Evolutionary conservation across 495 filamentous ascomycete species (phyloP).

Genomic region (Penicillium coffeae): DNA sequence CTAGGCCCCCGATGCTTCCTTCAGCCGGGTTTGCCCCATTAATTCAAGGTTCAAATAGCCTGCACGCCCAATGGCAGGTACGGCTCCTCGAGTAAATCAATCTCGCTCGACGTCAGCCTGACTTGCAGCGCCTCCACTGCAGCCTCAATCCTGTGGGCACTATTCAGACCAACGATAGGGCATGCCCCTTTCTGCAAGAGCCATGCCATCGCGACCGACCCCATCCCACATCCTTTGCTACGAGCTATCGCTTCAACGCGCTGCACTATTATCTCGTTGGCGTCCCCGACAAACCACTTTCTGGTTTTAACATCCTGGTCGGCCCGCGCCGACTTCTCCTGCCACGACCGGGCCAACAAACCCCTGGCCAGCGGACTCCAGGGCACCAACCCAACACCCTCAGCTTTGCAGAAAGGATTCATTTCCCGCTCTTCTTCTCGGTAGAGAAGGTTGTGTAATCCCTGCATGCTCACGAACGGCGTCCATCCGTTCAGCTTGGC

Average conservation of each 20-base stretch:
- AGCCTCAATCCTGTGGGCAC: slow-evolving; percentile 52
- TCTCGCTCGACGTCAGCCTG: slow-evolving; percentile 51
- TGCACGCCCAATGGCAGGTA: slow-evolving; percentile 41
- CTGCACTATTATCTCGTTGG: slow-evolving; percentile 45
- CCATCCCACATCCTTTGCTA: slow-evolving; percentile 53
- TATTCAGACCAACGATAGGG: slow-evolving; percentile 61
- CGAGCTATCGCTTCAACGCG: slow-evolving; percentile 57
- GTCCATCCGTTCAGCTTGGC: slow-evolving; percentile 60
- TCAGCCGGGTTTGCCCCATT: not conserved
- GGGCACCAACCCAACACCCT: slow-evolving; percentile 64
- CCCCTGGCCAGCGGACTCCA: slow-evolving; percentile 57
- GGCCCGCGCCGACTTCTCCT: slow-evolving; percentile 14
- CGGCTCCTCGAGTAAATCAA: slow-evolving; percentile 55
- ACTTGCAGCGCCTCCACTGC: slow-evolving; percentile 45
- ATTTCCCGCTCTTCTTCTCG: slow-evolving; percentile 73
- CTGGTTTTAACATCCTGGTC: slow-evolving; percentile 18
- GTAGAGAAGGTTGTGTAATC: slow-evolving; percentile 64
- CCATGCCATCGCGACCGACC: slow-evolving; percentile 61
- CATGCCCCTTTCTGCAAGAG: slow-evolving; percentile 40
- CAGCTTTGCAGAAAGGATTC: slow-evolving; percentile 62
- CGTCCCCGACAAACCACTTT: slow-evolving; percentile 17
- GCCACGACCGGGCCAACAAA: slow-evolving; percentile 45
- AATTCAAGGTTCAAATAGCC: slow-evolving; percentile 8
- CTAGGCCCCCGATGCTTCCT: not conserved
- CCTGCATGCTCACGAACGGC: slow-evolving; percentile 68